These are phyloP conservation scores for California macrophylla DNA, from an alignment of 441 rosid species.

Conservation along the genomic window DNA sequence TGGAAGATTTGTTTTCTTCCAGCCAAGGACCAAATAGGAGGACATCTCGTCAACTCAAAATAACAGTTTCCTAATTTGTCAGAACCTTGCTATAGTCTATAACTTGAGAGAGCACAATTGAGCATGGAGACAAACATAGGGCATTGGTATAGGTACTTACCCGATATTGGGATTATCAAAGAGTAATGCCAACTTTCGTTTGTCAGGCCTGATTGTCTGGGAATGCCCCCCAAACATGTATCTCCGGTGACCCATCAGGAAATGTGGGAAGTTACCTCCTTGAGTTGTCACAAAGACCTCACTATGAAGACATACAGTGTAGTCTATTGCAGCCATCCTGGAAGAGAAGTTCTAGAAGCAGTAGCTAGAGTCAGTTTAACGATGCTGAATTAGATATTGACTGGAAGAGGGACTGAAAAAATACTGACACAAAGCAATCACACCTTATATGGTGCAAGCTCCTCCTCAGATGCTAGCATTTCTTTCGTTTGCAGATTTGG, in stretches of 20 bases:
- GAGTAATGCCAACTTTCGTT: slow-evolving; percentile 90
- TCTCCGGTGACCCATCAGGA: slow-evolving; percentile 95
- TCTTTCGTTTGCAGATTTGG: slow-evolving; percentile 89
- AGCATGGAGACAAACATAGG: background rate
- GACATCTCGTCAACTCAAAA: background rate
- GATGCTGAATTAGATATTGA: background rate
- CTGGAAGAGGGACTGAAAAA: slow-evolving; percentile 8
- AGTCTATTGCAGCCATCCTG: slow-evolving; percentile 99
- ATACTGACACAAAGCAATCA: slow-evolving; percentile 8
- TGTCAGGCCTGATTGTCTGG: slow-evolving; percentile 93
- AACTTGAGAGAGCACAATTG: background rate
- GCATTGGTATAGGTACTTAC: slow-evolving; percentile 33
- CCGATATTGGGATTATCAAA: slow-evolving; percentile 89
- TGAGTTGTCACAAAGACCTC: slow-evolving; percentile 99
- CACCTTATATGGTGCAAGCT: slow-evolving; percentile 83
- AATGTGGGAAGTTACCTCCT: slow-evolving; percentile 99
- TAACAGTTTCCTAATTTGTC: background rate
- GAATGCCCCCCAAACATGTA: slow-evolving; percentile 89
- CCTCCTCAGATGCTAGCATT: slow-evolving; percentile 74
- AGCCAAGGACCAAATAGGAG: no score
- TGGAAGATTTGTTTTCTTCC: no score
- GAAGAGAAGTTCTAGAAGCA: slow-evolving; percentile 84
- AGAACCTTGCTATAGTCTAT: background rate
- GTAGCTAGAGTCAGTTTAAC: slow-evolving; percentile 29
- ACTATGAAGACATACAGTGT: slow-evolving; percentile 98